These are phyloP conservation scores for Cryptosporidium tyzzeri DNA, from an alignment of 169 alveolate genomes.

Conservation along the genomic window DNA sequence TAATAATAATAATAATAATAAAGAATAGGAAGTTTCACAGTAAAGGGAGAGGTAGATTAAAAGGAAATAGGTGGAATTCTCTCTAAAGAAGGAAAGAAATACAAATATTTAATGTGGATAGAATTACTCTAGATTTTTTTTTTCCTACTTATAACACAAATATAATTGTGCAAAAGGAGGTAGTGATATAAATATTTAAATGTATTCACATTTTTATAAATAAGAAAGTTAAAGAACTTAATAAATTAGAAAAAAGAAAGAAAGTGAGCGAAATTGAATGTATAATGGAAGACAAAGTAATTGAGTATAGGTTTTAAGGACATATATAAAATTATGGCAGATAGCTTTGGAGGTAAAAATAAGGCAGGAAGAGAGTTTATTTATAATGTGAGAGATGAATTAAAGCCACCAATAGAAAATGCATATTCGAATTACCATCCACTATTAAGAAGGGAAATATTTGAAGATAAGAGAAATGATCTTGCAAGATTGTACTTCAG, in stretches of 20 bases:
- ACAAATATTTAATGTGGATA: neutral
- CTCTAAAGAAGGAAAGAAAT: neutral
- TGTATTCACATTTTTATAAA: neutral
- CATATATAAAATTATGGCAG: slow-evolving; percentile 5
- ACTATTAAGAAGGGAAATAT: slow-evolving; percentile 27
- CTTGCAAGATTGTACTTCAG: slow-evolving; percentile 8
- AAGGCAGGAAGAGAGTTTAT: slow-evolving; percentile 52
- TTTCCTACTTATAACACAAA: no score
- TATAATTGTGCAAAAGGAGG: neutral
- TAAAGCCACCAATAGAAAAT: slow-evolving; percentile 36
- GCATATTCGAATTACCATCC: slow-evolving; percentile 24
- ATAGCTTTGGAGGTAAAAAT: slow-evolving; percentile 32
- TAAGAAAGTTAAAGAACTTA: neutral
- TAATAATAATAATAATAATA: neutral
- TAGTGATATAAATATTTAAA: no score
- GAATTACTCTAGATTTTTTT: neutral
- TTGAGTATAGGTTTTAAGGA: neutral
- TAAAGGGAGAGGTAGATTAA: neutral
- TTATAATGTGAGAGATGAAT: slow-evolving; percentile 28
- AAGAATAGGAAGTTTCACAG: neutral
- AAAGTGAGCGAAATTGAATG: neutral
- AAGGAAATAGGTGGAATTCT: neutral
- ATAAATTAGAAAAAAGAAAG: neutral
- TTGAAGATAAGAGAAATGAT: slow-evolving; percentile 15
- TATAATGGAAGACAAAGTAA: neutral